Evolutionary conservation across 2,329 filamentous ascomycete genomes (phyloP).

Genomic region (Talaromyces sp.): DNA sequence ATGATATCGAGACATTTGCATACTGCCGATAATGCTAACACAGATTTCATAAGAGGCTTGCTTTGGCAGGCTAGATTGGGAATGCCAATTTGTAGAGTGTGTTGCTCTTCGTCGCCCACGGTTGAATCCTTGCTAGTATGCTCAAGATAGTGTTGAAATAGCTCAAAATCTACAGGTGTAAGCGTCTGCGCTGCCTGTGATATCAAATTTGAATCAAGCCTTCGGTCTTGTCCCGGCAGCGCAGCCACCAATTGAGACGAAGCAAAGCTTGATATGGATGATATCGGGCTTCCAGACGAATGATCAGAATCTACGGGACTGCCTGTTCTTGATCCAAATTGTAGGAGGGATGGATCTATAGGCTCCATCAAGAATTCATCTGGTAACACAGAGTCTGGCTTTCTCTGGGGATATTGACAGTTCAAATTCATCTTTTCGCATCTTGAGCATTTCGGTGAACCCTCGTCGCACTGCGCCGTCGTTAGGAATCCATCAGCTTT

Average conservation of each 20-base stretch:
- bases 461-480: constrained; percentile 34
- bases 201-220: not conserved
- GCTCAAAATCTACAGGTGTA: constrained; percentile 32
- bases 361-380: constrained; percentile 10
- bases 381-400: not conserved
- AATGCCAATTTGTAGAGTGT: constrained; percentile 42
- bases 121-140: constrained; percentile 41
- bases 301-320: constrained; percentile 13
- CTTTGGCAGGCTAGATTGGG: constrained; percentile 43
- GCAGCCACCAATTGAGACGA: not conserved
- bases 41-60: constrained; percentile 42
- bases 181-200: constrained; percentile 17
- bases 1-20: constrained; percentile 28
- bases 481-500: constrained; percentile 4
- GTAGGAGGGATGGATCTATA: not conserved
- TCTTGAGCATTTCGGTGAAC: constrained; percentile 32
- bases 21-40: constrained; percentile 43
- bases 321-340: not conserved
- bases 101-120: constrained; percentile 38
- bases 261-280: constrained; percentile 1
- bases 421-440: constrained; percentile 30
- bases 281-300: constrained; percentile 1
- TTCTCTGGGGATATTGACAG: constrained; percentile 29
- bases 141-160: constrained; percentile 43
- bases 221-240: constrained; percentile 4